Conservation (phyloP, 176 grass and related monocot genomes). For the Poa pratensis region DNA sequence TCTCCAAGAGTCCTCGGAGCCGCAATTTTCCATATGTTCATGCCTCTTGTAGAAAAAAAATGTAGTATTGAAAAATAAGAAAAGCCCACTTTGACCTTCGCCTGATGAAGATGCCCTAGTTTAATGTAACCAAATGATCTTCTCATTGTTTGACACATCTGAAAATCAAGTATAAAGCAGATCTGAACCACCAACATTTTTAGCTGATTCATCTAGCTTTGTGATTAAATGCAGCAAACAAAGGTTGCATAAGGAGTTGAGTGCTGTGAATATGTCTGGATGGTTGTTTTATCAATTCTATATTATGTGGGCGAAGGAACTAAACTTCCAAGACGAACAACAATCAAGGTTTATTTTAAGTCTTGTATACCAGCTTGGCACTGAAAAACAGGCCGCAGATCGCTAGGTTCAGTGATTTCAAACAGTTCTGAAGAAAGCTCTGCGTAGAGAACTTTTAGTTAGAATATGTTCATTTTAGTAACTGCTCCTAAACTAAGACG, state of each 20-base stretch:
- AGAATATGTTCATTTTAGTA: background rate
- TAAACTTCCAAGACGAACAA: background rate
- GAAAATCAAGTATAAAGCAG: background rate
- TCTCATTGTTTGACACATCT: background rate
- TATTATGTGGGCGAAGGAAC: constrained; percentile 1
- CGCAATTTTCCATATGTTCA: too few species aligned
- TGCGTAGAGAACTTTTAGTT: background rate
- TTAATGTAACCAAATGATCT: background rate
- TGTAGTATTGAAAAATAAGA: background rate
- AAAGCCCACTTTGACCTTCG: too few species aligned
- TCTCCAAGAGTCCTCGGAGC: too few species aligned
- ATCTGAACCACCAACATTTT: background rate
- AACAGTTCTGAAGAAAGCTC: constrained; percentile 2
- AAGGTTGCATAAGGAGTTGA: constrained; percentile 42
- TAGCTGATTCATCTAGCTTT: constrained; percentile 23
- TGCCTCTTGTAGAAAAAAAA: background rate
- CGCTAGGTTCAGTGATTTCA: constrained; percentile 16
- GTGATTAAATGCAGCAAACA: constrained; percentile 45
- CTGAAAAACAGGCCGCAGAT: background rate
- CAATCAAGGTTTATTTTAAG: background rate
- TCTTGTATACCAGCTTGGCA: background rate
- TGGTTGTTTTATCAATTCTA: constrained; percentile 19
- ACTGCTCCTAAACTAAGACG: background rate
- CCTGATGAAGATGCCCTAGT: background rate
- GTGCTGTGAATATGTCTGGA: background rate